A percentile compares a stretch with the other conserved stretches of the same genome.
Conservation (phyloP, 345 rosid genomes). For the Citrus mangshanensis region DNA sequence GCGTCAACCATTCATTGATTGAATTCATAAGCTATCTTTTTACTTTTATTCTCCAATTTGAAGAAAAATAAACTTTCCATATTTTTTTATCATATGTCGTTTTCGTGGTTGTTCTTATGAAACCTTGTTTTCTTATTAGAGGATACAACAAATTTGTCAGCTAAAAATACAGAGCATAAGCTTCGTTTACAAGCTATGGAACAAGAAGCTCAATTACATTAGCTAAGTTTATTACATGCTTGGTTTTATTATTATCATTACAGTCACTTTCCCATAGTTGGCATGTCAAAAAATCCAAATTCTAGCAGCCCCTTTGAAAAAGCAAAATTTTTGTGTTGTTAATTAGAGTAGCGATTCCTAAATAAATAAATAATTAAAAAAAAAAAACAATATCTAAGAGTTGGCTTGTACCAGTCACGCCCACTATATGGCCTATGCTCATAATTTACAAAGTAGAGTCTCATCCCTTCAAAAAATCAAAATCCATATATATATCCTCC, state of each 20-base stretch:
- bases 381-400: no score
- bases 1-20: no score
- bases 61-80: neutral
- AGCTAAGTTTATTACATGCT: slow-evolving; percentile 39
- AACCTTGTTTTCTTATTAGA: slow-evolving; percentile 40
- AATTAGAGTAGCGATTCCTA: no score
- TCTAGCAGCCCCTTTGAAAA: no score
- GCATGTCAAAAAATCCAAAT: neutral
- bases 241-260: neutral
- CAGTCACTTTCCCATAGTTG: neutral
- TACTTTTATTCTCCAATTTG: neutral
- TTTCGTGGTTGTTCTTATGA: neutral
- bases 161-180: slow-evolving; percentile 90
- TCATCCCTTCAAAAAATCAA: no score
- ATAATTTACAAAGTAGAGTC: no score
- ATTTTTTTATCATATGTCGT: neutral
- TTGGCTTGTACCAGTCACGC: no score
- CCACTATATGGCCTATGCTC: no score
- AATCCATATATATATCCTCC: no score
- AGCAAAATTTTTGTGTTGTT: neutral
- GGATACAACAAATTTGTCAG: slow-evolving; percentile 71
- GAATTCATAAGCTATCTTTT: neutral
- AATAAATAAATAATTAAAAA: no score
- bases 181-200: slow-evolving; percentile 88
- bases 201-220: slow-evolving; percentile 72